Evolutionary conservation across 2,329 filamentous ascomycete species (phyloP).

Genomic region (Sporothrix phasma): DNA sequence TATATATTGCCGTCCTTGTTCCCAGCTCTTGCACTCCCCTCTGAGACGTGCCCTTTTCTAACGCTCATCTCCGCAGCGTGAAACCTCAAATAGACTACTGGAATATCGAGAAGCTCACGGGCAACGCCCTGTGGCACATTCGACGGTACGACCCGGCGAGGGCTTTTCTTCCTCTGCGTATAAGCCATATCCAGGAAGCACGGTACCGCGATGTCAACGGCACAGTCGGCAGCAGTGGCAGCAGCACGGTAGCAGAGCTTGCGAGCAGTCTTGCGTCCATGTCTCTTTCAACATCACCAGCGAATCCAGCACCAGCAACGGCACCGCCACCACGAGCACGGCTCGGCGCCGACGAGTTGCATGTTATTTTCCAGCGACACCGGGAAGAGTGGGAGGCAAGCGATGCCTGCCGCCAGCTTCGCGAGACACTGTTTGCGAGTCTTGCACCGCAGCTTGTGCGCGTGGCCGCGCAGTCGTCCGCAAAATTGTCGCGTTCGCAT

Average conservation of each 20-base stretch:
- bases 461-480: slow-evolving; percentile 6
- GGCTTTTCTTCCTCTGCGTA: slow-evolving; percentile 15
- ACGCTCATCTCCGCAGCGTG: slow-evolving; percentile 3
- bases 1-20: neutral
- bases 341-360: slow-evolving; percentile 2
- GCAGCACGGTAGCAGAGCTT: slow-evolving; percentile 9
- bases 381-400: slow-evolving; percentile 15
- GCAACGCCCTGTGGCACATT: slow-evolving; percentile 16
- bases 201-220: slow-evolving; percentile 15
- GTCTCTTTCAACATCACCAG: neutral
- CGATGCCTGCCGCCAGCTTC: slow-evolving; percentile 14
- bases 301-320: neutral
- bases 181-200: slow-evolving; percentile 13
- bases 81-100: slow-evolving; percentile 17
- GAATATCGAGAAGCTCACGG: slow-evolving; percentile 17
- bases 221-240: neutral
- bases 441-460: slow-evolving; percentile 7
- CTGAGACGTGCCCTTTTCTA: neutral
- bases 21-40: neutral
- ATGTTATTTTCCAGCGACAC: neutral
- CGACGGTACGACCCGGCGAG: slow-evolving; percentile 10
- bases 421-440: slow-evolving; percentile 11
- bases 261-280: slow-evolving; percentile 11
- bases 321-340: neutral
- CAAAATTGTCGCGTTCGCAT: slow-evolving; percentile 18